A percentile compares a stretch with the other conserved stretches of the same genome.
These are phyloP conservation scores for Leccinum variicolor DNA, from an alignment of 768 basidiomycete genomes.

Conservation along the genomic window DNA sequence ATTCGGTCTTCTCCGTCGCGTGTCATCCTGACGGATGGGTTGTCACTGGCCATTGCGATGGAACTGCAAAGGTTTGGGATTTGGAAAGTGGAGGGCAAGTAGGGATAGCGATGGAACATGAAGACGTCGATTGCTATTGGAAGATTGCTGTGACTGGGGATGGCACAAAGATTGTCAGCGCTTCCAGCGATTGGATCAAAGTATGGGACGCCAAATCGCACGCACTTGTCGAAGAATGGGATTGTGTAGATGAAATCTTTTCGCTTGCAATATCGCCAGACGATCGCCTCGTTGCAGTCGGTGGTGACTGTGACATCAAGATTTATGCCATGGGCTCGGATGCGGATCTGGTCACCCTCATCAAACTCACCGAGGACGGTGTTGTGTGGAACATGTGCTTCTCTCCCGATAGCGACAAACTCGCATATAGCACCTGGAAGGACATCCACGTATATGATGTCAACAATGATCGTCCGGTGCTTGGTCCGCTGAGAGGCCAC, in stretches of 20 bases:
- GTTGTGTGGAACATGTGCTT: neutral
- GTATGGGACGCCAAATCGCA: neutral
- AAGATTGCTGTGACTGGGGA: neutral
- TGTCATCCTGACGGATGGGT: neutral
- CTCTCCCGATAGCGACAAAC: neutral
- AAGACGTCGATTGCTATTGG: neutral
- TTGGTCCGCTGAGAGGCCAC: neutral
- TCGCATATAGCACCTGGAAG: neutral
- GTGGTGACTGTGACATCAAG: fast-evolving
- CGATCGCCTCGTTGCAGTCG: neutral
- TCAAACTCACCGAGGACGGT: no score
- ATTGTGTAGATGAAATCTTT: fast-evolving
- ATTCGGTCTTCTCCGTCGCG: neutral
- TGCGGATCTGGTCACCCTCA: no score
- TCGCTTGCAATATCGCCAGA: neutral
- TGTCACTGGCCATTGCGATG: neutral
- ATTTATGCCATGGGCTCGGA: neutral
- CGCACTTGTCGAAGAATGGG: neutral
- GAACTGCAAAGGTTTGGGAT: neutral
- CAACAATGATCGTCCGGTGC: neutral
- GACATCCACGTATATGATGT: neutral
- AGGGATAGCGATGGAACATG: neutral
- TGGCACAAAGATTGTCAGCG: neutral
- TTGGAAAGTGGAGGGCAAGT: neutral
- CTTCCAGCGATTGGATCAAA: neutral